phyloP scores from a whole-genome alignment of 1,284 basidiomycete species.

The Trichosporon sp. region DNA sequence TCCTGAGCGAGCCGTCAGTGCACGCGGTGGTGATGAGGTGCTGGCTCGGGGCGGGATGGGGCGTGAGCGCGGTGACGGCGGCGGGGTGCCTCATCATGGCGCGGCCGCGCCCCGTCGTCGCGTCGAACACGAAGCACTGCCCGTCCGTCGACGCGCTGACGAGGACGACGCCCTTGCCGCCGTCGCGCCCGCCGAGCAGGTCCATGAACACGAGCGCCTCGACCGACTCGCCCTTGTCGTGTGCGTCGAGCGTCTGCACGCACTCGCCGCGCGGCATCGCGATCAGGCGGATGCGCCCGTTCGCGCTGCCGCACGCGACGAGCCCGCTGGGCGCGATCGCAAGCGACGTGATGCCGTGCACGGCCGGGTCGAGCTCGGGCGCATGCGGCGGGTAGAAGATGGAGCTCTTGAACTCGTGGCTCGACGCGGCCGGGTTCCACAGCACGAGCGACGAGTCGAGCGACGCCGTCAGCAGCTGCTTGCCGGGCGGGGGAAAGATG shows the following conservation, averaged over 20 bases:
- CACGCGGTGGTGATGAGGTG: constrained; percentile 77
- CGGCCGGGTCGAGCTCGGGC: constrained; percentile 50
- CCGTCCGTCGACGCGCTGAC: constrained; percentile 91
- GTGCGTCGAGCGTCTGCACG: constrained; percentile 64
- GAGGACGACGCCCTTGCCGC: constrained; percentile 61
- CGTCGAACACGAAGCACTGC: constrained; percentile 88
- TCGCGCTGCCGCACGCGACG: constrained; percentile 79
- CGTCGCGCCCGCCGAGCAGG: constrained; percentile 56
- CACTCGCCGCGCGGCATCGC: constrained; percentile 81
- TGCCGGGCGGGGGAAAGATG: constrained; percentile 73
- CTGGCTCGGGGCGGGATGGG: constrained; percentile 62
- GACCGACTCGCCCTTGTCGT: constrained; percentile 80
- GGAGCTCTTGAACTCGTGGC: constrained; percentile 61
- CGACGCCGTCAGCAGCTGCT: constrained; percentile 81
- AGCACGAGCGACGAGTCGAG: constrained; percentile 77
- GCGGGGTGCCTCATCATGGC: constrained; percentile 62
- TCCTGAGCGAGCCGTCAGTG: constrained; percentile 76
- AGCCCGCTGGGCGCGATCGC: constrained; percentile 78
- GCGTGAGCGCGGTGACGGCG: constrained; percentile 73
- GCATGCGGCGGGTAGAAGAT: constrained; percentile 57
- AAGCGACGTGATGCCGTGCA: constrained; percentile 76
- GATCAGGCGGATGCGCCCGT: constrained; percentile 77
- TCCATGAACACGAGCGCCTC: constrained; percentile 85
- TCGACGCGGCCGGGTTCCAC: constrained; percentile 74
- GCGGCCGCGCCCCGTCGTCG: constrained; percentile 73